Base-by-base conservation (phyloP, 2,329 filamentous ascomycete species). In the Shiraia sp. region DNA sequence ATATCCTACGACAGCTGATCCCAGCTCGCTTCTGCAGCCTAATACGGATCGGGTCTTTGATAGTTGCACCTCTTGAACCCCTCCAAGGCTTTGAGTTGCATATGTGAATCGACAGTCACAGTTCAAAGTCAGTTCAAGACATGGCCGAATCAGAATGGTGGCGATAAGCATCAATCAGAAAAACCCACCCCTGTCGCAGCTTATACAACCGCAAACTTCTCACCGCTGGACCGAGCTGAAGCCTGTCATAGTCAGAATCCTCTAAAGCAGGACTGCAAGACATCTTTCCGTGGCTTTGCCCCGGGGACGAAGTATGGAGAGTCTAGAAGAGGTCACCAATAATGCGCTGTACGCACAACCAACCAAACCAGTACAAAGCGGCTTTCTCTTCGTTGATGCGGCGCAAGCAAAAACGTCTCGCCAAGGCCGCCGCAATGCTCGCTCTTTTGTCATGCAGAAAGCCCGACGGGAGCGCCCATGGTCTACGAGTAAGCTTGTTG, bases 371-470 rank as follows among this genome's bases (percentile, higher is more conserved):
- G 46, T 53, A 16, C 63, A 62, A 32, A 61, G 66, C 36, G 64
- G 62, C 43, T 70, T 70, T 47, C 61, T 69, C 42, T 70, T 70
- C 40, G 65, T 70, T 40, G 65, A 70, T 47, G 58, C 65, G 12
- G 63, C 63, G 32, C 61, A 68, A 49, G 61, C 64, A 40, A 68
- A 68, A 52, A 63, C 60, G 29, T 68, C 63, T 10, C 57, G 62
- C 47, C 63, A 68, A 57, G 66, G 65, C 30, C 65, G 66, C 30
- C 66, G 65, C 36, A 66, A 66, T 65, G 66, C 65, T 58, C 66
- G 67, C 40, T 69, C 67, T 29, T 69, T 69, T 51, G 66, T 70
- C 14, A 69, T 70, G 67, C 65, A 68, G 51, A 68, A 63, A 36
- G 67, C 65, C 17, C 55, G 67, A 17, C 63, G 60, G 43, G 65